Evolutionary conservation across 169 alveolate species (phyloP), one percentile per base, ranked within the genome.

Genomic region (Theileria orientalis): DNA sequence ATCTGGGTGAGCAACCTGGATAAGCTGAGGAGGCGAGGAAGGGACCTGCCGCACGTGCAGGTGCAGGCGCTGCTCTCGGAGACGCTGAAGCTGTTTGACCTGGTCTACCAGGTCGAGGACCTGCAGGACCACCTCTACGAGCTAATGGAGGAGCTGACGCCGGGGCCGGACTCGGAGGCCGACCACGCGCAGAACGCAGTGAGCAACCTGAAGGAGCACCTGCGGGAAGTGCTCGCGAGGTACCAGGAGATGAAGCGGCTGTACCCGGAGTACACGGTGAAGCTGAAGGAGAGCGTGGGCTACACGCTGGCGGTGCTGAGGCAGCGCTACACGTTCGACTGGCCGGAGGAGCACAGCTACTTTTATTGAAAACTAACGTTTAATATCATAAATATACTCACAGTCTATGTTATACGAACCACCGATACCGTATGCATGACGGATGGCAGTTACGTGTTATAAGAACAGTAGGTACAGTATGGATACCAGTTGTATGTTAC

Each of bases 291-390:
- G 9, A 41, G 83, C 1, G 68, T 79, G 8, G 87, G 87, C 0
- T 72, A 79, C 57, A 40, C 87, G 16, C 70, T 79, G 32, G 87
- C 79, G 5, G n/a, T 56, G 8, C 57, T 79, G 42, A 35, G 87
- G 37, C 87, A 79, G 61, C 5, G 83, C 49, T 71, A 71, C 59
- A 72, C 83, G 13, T 79, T 79, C 77, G 47, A 33, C 71, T 79
- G 87, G 84, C 87, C 87, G 1, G 84, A 79, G 67, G 87, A 79
- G 49, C 83, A 71, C 72, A 71, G 49, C 54, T 71, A 79, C 67
- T 70, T 79, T 63, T 79, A 79, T 54, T 79, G 59, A 47, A 11
- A 9, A 57, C 46, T 57, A 5, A 57, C 3, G 14, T 57, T 30
- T 5, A 30, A 3, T 35, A 3, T 11, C 23, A 42, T 42, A 14